phyloP scores from a whole-genome alignment of 2,329 filamentous ascomycete genomes.

The Blastomyces silverae region DNA sequence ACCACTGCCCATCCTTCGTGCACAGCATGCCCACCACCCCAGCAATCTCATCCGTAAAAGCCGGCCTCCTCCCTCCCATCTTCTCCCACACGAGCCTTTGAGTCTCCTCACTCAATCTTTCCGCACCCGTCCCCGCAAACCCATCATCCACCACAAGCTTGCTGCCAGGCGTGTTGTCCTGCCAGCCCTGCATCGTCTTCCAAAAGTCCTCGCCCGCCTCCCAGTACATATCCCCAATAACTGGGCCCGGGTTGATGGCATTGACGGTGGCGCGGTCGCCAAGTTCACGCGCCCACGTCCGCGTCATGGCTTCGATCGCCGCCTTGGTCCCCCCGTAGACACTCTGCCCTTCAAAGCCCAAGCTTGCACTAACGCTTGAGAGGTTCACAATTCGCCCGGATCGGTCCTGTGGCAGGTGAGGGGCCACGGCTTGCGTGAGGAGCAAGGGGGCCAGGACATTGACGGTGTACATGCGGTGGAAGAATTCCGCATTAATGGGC shows the following conservation, averaged over 20 bases:
- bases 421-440: slow-evolving; percentile 64
- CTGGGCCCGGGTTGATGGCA: slow-evolving; percentile 59
- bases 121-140: slow-evolving; percentile 41
- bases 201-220: slow-evolving; percentile 53
- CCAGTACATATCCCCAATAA: slow-evolving; percentile 60
- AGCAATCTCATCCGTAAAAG: slow-evolving; percentile 63
- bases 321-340: slow-evolving; percentile 62
- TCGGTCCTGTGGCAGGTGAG: slow-evolving; percentile 62
- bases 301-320: slow-evolving; percentile 62
- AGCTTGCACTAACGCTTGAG: slow-evolving; percentile 51
- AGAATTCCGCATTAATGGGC: slow-evolving; percentile 55
- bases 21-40: slow-evolving; percentile 72
- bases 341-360: slow-evolving; percentile 54
- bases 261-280: slow-evolving; percentile 58
- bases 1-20: slow-evolving; percentile 64
- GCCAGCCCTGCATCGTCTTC: slow-evolving; percentile 53
- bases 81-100: slow-evolving; percentile 55
- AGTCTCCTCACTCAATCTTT: slow-evolving; percentile 54
- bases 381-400: slow-evolving; percentile 59
- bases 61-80: slow-evolving; percentile 53
- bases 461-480: slow-evolving; percentile 65
- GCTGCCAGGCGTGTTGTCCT: slow-evolving; percentile 58
- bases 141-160: slow-evolving; percentile 56
- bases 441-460: slow-evolving; percentile 78
- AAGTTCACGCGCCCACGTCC: slow-evolving; percentile 59